Conservation (phyloP, 1,284 basidiomycete species). For the Phenoliferia sp. region DNA sequence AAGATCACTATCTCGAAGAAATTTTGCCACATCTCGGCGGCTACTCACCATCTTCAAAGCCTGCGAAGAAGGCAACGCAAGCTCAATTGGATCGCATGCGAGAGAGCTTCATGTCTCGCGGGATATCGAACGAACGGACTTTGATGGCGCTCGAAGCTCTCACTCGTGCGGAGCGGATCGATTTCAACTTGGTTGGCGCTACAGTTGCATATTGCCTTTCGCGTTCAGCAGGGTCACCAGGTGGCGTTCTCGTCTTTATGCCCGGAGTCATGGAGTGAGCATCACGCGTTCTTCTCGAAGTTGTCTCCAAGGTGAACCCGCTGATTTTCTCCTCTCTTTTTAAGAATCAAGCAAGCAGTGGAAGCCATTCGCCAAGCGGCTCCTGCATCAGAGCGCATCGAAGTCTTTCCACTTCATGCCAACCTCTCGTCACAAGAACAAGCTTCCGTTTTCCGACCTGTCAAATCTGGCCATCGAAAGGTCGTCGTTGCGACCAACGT, state of each 20-base stretch:
- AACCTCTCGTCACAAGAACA: constrained; percentile 84
- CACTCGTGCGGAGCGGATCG: constrained; percentile 60
- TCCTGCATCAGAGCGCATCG: constrained; percentile 46
- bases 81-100: constrained; percentile 43
- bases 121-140: constrained; percentile 29
- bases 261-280: constrained; percentile 70
- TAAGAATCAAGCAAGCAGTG: constrained; percentile 66
- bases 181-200: constrained; percentile 49
- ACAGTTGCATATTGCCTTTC: constrained; percentile 23
- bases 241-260: constrained; percentile 75
- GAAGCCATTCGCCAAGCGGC: constrained; percentile 53
- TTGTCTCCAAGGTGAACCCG: neutral
- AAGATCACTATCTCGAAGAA: constrained; percentile 76
- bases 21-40: constrained; percentile 55
- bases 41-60: constrained; percentile 45
- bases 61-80: constrained; percentile 50
- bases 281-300: neutral
- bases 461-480: constrained; percentile 60
- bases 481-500: constrained; percentile 88
- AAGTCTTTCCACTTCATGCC: constrained; percentile 80
- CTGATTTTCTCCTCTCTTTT: neutral
- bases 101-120: constrained; percentile 28
- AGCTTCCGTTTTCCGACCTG: constrained; percentile 64
- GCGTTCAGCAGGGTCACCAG: constrained; percentile 38
- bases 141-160: constrained; percentile 56